Conservation (phyloP, 306 rosid species). For the Mucuna pruriens region DNA sequence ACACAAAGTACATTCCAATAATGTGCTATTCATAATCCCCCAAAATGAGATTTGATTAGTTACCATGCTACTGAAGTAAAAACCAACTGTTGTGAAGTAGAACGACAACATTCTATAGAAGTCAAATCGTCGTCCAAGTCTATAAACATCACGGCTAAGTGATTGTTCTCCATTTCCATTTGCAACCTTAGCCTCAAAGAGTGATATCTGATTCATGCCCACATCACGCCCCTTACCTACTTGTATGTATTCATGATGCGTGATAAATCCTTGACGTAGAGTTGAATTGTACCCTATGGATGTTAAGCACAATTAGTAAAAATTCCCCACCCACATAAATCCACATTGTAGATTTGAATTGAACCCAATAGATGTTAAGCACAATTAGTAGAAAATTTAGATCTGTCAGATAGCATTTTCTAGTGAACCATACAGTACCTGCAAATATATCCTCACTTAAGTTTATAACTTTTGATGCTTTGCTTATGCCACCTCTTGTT, state of each 20-base stretch:
- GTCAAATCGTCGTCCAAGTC: slow-evolving; percentile 96
- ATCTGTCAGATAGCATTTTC: slow-evolving; percentile 36
- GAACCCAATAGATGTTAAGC: slow-evolving; percentile 54
- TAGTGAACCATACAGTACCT: slow-evolving; percentile 59
- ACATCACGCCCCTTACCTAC: slow-evolving; percentile 99
- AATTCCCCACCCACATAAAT: slow-evolving; percentile 49
- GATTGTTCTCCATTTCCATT: slow-evolving; percentile 99
- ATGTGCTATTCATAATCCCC: slow-evolving; percentile 1
- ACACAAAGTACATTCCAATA: slow-evolving; percentile 2
- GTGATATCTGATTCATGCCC: slow-evolving; percentile 98
- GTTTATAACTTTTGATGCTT: slow-evolving; percentile 90
- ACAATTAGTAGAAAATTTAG: slow-evolving; percentile 44
- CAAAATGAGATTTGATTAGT: slow-evolving; percentile 27
- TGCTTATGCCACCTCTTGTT: slow-evolving; percentile 98
- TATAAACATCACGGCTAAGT: slow-evolving; percentile 95
- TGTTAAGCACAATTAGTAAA: slow-evolving; percentile 37
- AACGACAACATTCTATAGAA: slow-evolving; percentile 95
- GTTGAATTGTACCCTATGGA: slow-evolving; percentile 86
- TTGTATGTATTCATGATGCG: slow-evolving; percentile 98
- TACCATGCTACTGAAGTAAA: slow-evolving; percentile 98
- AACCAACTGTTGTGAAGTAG: slow-evolving; percentile 98
- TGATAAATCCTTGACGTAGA: slow-evolving; percentile 84
- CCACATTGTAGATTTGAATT: slow-evolving; percentile 81
- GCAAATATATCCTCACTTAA: slow-evolving; percentile 96
- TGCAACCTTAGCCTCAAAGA: slow-evolving; percentile 96